Conservation (phyloP, 768 basidiomycete genomes). For the Omphalotus guepiniiformis region DNA sequence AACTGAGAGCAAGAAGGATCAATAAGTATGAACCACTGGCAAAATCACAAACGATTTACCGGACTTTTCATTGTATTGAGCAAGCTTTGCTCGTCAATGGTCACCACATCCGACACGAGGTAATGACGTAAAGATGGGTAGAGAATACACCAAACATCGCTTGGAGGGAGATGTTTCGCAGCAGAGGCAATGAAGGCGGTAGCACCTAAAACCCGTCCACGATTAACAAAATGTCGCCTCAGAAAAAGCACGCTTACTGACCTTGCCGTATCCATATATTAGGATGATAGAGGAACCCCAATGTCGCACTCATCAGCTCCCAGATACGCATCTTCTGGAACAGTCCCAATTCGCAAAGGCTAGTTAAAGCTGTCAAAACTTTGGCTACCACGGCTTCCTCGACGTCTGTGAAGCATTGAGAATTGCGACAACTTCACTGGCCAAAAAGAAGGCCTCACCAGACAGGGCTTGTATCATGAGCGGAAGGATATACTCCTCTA, state of each 20-base stretch:
- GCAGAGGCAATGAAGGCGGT: constrained; percentile 86
- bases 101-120: constrained; percentile 75
- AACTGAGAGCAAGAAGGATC: constrained; percentile 30
- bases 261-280: constrained; percentile 96
- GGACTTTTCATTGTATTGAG: constrained; percentile 73
- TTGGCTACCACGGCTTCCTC: constrained; percentile 93
- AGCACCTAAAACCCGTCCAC: constrained; percentile 52
- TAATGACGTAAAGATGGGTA: constrained; percentile 89
- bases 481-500: constrained; percentile 97
- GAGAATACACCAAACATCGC: constrained; percentile 96
- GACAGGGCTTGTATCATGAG: constrained; percentile 94
- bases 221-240: constrained; percentile 1
- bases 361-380: constrained; percentile 83
- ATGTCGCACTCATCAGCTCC: constrained; percentile 87
- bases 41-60: constrained; percentile 40
- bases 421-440: not conserved
- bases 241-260: constrained; percentile 20
- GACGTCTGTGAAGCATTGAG: constrained; percentile 54
- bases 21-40: not conserved
- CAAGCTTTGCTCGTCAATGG: constrained; percentile 71
- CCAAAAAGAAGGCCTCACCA: constrained; percentile 42
- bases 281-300: constrained; percentile 92
- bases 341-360: constrained; percentile 83
- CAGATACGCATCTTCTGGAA: constrained; percentile 95
- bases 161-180: constrained; percentile 73